These are phyloP conservation scores for Kregervanrija fluxuum DNA, from an alignment of 805 yeast genomes.

Conservation along the genomic window DNA sequence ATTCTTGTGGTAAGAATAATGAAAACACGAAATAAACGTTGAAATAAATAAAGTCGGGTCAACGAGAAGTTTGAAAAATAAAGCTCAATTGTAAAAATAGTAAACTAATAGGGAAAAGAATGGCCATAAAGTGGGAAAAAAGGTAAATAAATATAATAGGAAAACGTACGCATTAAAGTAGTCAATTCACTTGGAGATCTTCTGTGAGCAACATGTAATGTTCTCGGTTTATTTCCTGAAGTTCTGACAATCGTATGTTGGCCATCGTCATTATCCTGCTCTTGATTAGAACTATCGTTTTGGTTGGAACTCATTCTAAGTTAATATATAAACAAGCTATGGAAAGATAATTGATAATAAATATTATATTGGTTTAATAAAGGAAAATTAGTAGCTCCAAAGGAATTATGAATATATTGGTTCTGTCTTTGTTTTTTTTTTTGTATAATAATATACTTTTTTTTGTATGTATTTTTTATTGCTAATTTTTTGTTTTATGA, in stretches of 20 bases:
- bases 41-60: not conserved
- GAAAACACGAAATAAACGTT: no score
- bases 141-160: constrained; percentile 1
- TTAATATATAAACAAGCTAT: not conserved
- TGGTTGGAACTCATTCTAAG: constrained; percentile 1
- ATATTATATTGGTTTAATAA: no score
- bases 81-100: not conserved
- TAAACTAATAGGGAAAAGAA: not conserved
- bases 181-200: constrained; percentile 95
- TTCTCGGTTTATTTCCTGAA: constrained; percentile 38
- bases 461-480: no score
- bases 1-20: no score
- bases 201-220: constrained; percentile 91
- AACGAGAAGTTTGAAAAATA: not conserved
- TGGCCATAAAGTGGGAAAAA: not conserved
- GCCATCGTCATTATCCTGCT: not conserved
- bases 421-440: no score
- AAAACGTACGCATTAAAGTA: constrained; percentile 66
- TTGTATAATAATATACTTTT: no score
- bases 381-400: no score
- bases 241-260: constrained; percentile 27
- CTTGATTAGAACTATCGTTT: not conserved
- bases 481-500: no score
- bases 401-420: no score
- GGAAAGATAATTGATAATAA: no score